Conservation (phyloP, 192 early-diverging fungal species). For the Backusella parvicylindrica region DNA sequence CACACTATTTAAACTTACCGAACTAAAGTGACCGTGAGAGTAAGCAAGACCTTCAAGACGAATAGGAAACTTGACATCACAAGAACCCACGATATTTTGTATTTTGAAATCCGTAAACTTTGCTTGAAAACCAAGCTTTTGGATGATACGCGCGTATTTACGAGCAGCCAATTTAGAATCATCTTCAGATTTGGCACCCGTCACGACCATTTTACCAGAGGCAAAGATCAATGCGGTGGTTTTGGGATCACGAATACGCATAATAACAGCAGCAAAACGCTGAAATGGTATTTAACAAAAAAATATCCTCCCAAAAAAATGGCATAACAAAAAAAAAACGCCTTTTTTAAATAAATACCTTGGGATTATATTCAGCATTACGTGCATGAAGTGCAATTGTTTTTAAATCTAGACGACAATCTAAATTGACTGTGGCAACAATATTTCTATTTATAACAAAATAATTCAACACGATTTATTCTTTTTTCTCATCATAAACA, state of each 20-base stretch:
- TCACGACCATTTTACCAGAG: conserved; percentile 99
- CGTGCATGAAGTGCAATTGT: conserved; percentile 97
- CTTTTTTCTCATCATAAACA: not conserved
- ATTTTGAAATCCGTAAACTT: conserved; percentile 99
- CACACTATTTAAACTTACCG: conserved; percentile 50
- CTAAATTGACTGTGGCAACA: conserved; percentile 98
- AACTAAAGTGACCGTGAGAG: conserved; percentile 88
- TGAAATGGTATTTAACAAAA: conserved; percentile 30
- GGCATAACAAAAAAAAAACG: not conserved
- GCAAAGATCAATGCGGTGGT: conserved; percentile 99
- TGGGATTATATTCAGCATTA: conserved; percentile 99
- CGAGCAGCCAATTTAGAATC: conserved; percentile 93
- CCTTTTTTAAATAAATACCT: conserved; percentile 58
- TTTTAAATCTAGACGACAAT: conserved; percentile 95
- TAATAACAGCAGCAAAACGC: conserved; percentile 99
- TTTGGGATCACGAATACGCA: conserved; percentile 99
- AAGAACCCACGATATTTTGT: conserved; percentile 98
- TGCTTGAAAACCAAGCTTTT: conserved; percentile 95
- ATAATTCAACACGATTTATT: not conserved
- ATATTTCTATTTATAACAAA: conserved; percentile 71
- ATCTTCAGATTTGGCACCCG: conserved; percentile 97
- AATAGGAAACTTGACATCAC: conserved; percentile 99
- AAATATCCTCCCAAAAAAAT: too few species aligned
- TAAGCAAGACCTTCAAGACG: conserved; percentile 94
- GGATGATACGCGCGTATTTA: conserved; percentile 99